Percentiles rank a stretch among this genome's conserved stretches.
Conservation (phyloP, 2,329 filamentous ascomycete genomes). For the Penicillium vulpinum region DNA sequence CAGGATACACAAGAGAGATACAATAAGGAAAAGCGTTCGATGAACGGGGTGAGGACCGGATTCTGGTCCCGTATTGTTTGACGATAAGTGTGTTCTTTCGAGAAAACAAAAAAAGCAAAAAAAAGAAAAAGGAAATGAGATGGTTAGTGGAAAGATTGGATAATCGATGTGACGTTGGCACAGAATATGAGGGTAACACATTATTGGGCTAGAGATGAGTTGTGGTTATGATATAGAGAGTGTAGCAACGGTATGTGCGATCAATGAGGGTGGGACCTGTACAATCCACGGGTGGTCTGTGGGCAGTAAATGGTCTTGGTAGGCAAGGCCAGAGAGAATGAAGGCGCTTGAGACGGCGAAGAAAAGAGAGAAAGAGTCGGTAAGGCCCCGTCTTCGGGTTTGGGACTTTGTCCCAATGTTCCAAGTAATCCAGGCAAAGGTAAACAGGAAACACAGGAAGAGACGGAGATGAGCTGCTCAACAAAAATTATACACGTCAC, state of each 20-base stretch:
- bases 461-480: slow-evolving; percentile 18
- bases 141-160: background rate
- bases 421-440: background rate
- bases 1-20: slow-evolving; percentile 2
- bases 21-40: slow-evolving; percentile 4
- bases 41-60: background rate
- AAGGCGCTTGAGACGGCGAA: background rate
- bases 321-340: slow-evolving; percentile 1
- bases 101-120: background rate
- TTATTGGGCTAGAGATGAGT: slow-evolving; percentile 3
- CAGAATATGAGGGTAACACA: slow-evolving; percentile 8
- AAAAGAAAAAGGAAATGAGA: slow-evolving; percentile 10
- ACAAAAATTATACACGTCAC: slow-evolving; percentile 32
- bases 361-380: background rate
- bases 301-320: background rate
- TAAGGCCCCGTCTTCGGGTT: background rate
- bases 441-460: slow-evolving; percentile 4
- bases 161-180: background rate
- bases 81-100: background rate
- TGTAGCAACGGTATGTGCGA: slow-evolving; percentile 7
- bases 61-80: background rate
- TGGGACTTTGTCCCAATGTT: background rate
- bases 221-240: slow-evolving; percentile 15
- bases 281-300: background rate
- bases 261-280: slow-evolving; percentile 6